A percentile compares a stretch with the other conserved stretches of the same genome.
Evolutionary conservation across 2,329 filamentous ascomycete species (phyloP).

Genomic region (Calonectria naviculata): DNA sequence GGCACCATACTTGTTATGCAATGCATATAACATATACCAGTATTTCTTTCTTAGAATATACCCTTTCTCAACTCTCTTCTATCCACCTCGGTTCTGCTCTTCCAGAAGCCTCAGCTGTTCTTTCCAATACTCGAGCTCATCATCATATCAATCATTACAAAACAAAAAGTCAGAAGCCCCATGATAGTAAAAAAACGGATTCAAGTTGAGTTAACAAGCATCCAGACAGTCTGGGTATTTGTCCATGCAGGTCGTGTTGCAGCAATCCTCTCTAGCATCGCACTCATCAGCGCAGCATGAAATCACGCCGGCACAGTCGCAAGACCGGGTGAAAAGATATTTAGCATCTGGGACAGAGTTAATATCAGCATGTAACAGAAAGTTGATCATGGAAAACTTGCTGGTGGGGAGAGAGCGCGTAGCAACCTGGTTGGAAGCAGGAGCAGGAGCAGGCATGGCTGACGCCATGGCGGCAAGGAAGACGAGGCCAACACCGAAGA

Average conservation of each 20-base stretch:
- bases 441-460: neutral
- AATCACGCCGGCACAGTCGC: neutral
- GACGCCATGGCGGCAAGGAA: neutral
- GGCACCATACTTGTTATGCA: no score
- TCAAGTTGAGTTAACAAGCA: no score
- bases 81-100: no score
- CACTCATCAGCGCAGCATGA: neutral
- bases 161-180: no score
- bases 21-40: no score
- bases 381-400: neutral
- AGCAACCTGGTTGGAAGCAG: neutral
- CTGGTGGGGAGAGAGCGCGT: neutral
- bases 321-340: neutral
- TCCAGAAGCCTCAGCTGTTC: no score
- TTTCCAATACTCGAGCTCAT: no score
- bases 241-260: neutral
- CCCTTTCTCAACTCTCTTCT: no score
- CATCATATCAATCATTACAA: neutral
- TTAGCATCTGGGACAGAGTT: neutral
- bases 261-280: neutral
- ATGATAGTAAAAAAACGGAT: no score
- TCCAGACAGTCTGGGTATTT: neutral
- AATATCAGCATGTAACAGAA: neutral
- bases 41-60: no score
- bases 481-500: neutral